phyloP scores from a whole-genome alignment of 177 flowering plant species.

The Telopea speciosissima region DNA sequence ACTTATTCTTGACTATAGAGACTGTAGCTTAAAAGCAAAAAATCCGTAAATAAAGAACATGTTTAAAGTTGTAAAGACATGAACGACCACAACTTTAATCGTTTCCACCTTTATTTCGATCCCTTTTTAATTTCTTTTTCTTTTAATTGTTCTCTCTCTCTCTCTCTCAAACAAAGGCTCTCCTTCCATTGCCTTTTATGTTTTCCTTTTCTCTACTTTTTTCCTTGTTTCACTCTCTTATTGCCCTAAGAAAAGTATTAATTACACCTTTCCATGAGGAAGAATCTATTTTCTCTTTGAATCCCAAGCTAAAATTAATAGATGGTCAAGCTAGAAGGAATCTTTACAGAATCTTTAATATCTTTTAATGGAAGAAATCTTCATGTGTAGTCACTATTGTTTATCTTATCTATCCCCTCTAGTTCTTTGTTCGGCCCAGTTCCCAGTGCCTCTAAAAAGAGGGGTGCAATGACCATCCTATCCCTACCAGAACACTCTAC shows the following conservation, averaged over 20 bases:
- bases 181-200: neutral
- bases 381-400: neutral
- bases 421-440: too few relatives aligned
- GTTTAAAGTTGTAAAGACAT: too few relatives aligned
- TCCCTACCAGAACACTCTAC: too few relatives aligned
- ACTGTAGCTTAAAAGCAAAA: too few relatives aligned
- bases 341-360: neutral
- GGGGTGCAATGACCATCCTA: too few relatives aligned
- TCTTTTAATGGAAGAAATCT: neutral
- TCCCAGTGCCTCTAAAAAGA: too few relatives aligned
- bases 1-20: too few relatives aligned
- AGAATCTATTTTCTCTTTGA: neutral
- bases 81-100: neutral
- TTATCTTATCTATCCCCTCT: too few relatives aligned
- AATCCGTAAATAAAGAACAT: too few relatives aligned
- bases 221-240: neutral
- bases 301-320: neutral
- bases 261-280: neutral
- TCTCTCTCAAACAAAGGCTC: neutral
- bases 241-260: neutral
- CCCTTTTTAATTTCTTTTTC: neutral
- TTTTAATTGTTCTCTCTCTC: neutral
- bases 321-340: neutral
- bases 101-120: neutral
- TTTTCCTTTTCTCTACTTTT: neutral